These are phyloP conservation scores for Pelargonium nanum DNA, from an alignment of 345 rosid species.

Conservation along the genomic window DNA sequence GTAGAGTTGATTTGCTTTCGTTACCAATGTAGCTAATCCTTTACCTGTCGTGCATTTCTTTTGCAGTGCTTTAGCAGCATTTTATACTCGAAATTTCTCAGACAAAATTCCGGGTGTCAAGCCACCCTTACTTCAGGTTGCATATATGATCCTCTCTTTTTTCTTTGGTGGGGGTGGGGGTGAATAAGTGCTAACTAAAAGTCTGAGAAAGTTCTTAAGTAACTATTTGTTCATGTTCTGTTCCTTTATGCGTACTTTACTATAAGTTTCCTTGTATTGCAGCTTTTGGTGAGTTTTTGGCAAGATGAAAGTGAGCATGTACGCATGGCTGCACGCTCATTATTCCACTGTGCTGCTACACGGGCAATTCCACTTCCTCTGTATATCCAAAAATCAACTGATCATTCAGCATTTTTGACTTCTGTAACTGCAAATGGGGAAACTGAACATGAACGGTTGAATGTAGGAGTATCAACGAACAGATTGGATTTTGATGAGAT, in stretches of 20 bases:
- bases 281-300: constrained; percentile 94
- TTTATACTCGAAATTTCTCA: constrained; percentile 67
- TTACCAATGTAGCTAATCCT: too few relatives aligned
- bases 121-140: constrained; percentile 87
- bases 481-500: constrained; percentile 23
- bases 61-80: constrained; percentile 78
- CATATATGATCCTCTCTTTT: constrained; percentile 6
- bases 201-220: too few relatives aligned
- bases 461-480: constrained; percentile 22
- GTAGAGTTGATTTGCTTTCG: not conserved
- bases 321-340: constrained; percentile 85
- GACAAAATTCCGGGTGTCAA: constrained; percentile 62
- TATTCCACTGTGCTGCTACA: constrained; percentile 92
- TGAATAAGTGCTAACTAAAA: too few relatives aligned
- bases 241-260: not conserved
- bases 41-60: not conserved
- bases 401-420: constrained; percentile 43
- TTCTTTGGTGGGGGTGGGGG: too few relatives aligned
- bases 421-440: constrained; percentile 36
- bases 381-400: constrained; percentile 42
- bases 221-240: too few relatives aligned
- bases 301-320: constrained; percentile 84
- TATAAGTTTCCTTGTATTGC: constrained; percentile 13
- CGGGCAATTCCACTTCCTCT: constrained; percentile 71
- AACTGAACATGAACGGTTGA: constrained; percentile 21